A percentile compares a stretch with the other conserved stretches of the same genome.
Evolutionary conservation across 2,329 filamentous ascomycete species (phyloP).

Genomic region (Neofusicoccum laricinum): DNA sequence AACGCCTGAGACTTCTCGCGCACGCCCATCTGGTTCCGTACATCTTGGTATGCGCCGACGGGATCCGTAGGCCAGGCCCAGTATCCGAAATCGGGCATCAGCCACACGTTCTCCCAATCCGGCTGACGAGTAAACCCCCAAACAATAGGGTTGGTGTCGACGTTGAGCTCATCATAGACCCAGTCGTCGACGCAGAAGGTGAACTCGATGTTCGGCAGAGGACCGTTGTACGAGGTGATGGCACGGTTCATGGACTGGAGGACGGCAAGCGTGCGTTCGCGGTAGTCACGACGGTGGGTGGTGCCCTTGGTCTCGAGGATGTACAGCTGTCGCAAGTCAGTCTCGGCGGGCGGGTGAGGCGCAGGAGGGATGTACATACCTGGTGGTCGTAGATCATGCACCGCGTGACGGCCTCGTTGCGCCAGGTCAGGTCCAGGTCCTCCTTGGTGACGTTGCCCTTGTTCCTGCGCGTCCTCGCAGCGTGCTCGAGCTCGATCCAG

Average conservation of each 20-base stretch:
- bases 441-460: constrained; percentile 20
- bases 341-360: not conserved
- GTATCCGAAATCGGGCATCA: constrained; percentile 24
- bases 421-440: constrained; percentile 26
- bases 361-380: constrained; percentile 12
- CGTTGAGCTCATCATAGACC: constrained; percentile 24
- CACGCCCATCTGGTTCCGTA: constrained; percentile 18
- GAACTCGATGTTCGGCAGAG: constrained; percentile 52
- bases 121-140: constrained; percentile 19
- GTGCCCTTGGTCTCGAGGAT: constrained; percentile 28
- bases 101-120: constrained; percentile 19
- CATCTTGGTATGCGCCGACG: constrained; percentile 19
- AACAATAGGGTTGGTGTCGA: constrained; percentile 8
- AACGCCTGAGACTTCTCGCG: constrained; percentile 20
- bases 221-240: constrained; percentile 48
- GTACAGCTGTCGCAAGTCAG: constrained; percentile 27
- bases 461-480: constrained; percentile 18
- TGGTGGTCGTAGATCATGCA: constrained; percentile 31
- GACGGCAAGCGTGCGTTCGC: constrained; percentile 39
- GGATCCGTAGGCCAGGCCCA: constrained; percentile 20
- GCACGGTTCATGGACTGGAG: constrained; percentile 55
- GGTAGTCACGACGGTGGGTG: constrained; percentile 20
- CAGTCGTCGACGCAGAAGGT: constrained; percentile 45
- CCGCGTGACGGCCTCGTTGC: constrained; percentile 21
- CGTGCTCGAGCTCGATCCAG: constrained; percentile 26